These are phyloP conservation scores for Phyllosticta citribraziliensis DNA, from an alignment of 2,329 filamentous ascomycete genomes.

Conservation along the genomic window DNA sequence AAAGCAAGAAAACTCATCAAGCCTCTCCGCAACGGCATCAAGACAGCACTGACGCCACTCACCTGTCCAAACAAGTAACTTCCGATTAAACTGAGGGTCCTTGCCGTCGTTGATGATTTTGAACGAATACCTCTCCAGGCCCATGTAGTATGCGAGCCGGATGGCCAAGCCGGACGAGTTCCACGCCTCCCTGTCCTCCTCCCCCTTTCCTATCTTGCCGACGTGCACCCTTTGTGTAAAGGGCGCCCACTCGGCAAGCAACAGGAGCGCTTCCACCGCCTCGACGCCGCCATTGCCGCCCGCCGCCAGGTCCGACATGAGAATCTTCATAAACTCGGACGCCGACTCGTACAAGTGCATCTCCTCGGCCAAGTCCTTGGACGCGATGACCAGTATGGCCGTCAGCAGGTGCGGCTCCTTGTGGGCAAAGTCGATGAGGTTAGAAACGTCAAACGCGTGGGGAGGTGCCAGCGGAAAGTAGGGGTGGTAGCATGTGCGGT, in stretches of 20 bases:
- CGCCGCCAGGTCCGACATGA: slow-evolving; percentile 57
- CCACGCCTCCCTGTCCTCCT: slow-evolving; percentile 67
- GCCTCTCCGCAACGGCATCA: not conserved
- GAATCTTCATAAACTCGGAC: slow-evolving; percentile 58
- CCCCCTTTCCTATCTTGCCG: slow-evolving; percentile 57
- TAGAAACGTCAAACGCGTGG: slow-evolving; percentile 45
- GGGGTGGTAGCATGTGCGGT: slow-evolving; percentile 56
- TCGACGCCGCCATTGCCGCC: slow-evolving; percentile 59
- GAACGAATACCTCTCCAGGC: slow-evolving; percentile 59
- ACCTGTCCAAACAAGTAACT: slow-evolving; percentile 58
- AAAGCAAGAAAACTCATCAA: not conserved
- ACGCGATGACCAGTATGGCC: slow-evolving; percentile 60
- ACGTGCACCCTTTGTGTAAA: slow-evolving; percentile 52
- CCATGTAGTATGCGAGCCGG: slow-evolving; percentile 59
- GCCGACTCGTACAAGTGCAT: slow-evolving; percentile 55
- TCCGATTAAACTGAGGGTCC: slow-evolving; percentile 50
- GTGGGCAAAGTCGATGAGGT: slow-evolving; percentile 46
- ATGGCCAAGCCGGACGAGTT: slow-evolving; percentile 66
- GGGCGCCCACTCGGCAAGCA: slow-evolving; percentile 65
- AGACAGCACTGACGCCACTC: slow-evolving; percentile 7
- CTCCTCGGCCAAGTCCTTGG: slow-evolving; percentile 58
- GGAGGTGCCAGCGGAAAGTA: slow-evolving; percentile 60
- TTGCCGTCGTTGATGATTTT: slow-evolving; percentile 50
- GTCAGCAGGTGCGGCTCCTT: slow-evolving; percentile 59
- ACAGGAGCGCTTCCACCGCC: slow-evolving; percentile 58